phyloP scores from a whole-genome alignment of 805 yeast genomes.

The Candida sanyiensis region DNA sequence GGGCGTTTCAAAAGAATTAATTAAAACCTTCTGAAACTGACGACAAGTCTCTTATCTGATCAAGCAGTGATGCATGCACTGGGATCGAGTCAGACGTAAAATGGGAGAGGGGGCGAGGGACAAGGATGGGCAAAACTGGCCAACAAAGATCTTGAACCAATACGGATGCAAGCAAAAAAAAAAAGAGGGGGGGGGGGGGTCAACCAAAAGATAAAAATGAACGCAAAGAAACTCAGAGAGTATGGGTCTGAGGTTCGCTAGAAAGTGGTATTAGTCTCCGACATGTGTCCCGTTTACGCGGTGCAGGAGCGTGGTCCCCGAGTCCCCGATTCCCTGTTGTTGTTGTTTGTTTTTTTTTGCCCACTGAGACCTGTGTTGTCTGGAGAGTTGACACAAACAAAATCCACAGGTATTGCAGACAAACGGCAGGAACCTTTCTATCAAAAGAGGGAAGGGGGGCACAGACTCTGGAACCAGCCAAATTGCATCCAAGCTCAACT shows the following conservation, averaged over 20 bases:
- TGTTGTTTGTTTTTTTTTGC: too few species aligned
- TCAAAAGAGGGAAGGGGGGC: too few species aligned
- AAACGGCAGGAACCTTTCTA: background rate
- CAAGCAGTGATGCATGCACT: conserved; percentile 2
- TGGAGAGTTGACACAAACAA: too few species aligned
- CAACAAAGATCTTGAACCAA: background rate
- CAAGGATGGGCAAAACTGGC: background rate
- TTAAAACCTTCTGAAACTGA: conserved; percentile 23
- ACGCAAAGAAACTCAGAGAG: conserved; percentile 1
- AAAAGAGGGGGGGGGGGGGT: background rate
- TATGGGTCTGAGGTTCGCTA: background rate
- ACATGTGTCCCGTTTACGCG: too few species aligned
- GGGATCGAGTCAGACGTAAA: background rate
- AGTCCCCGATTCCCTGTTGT: background rate
- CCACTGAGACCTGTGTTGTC: too few species aligned
- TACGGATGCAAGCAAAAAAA: background rate
- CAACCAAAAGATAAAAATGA: conserved; percentile 1
- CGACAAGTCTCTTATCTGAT: conserved; percentile 2
- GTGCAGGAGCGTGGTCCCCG: too few species aligned
- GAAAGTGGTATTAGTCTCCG: background rate
- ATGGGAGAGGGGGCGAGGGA: background rate
- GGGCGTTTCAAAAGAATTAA: conserved; percentile 21
- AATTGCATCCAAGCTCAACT: conserved; percentile 13
- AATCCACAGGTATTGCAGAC: too few species aligned
- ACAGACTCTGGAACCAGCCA: conserved; percentile 4